These are phyloP conservation scores for Cladosporium sp. DNA, from an alignment of 2,329 filamentous ascomycete species.

Conservation along the genomic window DNA sequence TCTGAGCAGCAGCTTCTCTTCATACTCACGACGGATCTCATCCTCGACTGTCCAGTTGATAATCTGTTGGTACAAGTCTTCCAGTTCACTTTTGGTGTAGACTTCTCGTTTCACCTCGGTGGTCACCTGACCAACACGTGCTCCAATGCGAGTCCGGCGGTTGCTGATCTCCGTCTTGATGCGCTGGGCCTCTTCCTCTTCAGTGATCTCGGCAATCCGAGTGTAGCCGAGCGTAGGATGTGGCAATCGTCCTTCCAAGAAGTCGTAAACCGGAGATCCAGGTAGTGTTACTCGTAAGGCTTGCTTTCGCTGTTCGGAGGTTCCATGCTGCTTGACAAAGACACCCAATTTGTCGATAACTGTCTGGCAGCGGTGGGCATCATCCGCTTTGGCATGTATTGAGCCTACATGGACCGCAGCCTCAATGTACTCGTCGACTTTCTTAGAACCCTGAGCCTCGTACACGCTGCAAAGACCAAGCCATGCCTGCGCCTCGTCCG, in stretches of 20 bases:
- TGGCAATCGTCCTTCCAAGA: slow-evolving; percentile 80
- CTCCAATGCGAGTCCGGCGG: slow-evolving; percentile 82
- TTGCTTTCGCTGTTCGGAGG: slow-evolving; percentile 71
- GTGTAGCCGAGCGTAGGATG: slow-evolving; percentile 80
- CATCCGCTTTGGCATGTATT: slow-evolving; percentile 68
- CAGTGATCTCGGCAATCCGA: slow-evolving; percentile 78
- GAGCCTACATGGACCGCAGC: slow-evolving; percentile 73
- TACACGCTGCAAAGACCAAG: slow-evolving; percentile 85
- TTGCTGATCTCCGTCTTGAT: slow-evolving; percentile 91
- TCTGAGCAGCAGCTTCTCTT: slow-evolving; percentile 84
- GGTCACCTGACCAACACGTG: slow-evolving; percentile 79
- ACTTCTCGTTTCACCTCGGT: slow-evolving; percentile 86
- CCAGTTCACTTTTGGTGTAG: slow-evolving; percentile 72
- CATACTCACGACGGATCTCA: slow-evolving; percentile 77
- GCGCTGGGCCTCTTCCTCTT: slow-evolving; percentile 81
- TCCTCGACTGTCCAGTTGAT: slow-evolving; percentile 92
- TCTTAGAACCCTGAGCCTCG: slow-evolving; percentile 71
- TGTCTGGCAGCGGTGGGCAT: slow-evolving; percentile 59
- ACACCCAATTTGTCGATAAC: slow-evolving; percentile 78
- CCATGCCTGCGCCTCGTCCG: slow-evolving; percentile 81
- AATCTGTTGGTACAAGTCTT: slow-evolving; percentile 75
- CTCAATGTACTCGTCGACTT: slow-evolving; percentile 72
- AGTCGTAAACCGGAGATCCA: slow-evolving; percentile 75
- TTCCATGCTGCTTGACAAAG: slow-evolving; percentile 72
- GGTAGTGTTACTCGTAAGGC: slow-evolving; percentile 78